These are phyloP conservation scores for Abortiporus biennis DNA, from an alignment of 1,284 basidiomycete species.

Conservation along the genomic window DNA sequence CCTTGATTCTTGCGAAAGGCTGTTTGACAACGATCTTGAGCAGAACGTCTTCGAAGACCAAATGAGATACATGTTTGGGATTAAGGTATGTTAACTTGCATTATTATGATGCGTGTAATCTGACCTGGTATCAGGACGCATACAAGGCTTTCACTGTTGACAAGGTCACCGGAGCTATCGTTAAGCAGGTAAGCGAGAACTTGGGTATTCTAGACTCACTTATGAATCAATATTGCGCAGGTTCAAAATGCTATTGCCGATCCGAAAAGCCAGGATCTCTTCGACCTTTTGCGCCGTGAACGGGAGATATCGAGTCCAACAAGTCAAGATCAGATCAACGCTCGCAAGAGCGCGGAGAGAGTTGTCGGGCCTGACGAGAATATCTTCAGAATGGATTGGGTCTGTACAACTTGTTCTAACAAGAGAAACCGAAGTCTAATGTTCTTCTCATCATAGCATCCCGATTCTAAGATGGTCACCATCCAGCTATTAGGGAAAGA, in stretches of 20 bases:
- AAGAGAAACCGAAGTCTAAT: background rate
- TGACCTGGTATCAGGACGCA: constrained; percentile 37
- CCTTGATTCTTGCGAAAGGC: constrained; percentile 86
- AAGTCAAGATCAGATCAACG: constrained; percentile 80
- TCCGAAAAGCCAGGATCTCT: constrained; percentile 69
- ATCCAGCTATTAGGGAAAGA: constrained; percentile 76
- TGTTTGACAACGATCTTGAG: constrained; percentile 93
- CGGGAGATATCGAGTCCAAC: constrained; percentile 47
- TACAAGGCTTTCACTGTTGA: constrained; percentile 91
- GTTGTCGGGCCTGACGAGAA: constrained; percentile 87
- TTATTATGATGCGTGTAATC: constrained; percentile 8
- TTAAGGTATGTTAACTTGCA: constrained; percentile 64
- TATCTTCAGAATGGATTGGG: constrained; percentile 91
- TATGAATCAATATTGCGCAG: constrained; percentile 29
- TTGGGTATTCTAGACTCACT: background rate
- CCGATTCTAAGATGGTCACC: constrained; percentile 53
- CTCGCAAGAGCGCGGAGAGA: constrained; percentile 86
- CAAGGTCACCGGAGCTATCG: constrained; percentile 80
- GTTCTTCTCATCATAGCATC: constrained; percentile 40
- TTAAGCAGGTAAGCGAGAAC: constrained; percentile 74
- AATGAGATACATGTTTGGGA: constrained; percentile 95
- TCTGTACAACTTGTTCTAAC: constrained; percentile 31
- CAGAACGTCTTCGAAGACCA: constrained; percentile 90
- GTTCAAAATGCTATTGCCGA: constrained; percentile 80
- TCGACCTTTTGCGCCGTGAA: constrained; percentile 52